Evolutionary conservation across 2,329 filamentous ascomycete genomes (phyloP).

Genomic region (Fusarium sp.): DNA sequence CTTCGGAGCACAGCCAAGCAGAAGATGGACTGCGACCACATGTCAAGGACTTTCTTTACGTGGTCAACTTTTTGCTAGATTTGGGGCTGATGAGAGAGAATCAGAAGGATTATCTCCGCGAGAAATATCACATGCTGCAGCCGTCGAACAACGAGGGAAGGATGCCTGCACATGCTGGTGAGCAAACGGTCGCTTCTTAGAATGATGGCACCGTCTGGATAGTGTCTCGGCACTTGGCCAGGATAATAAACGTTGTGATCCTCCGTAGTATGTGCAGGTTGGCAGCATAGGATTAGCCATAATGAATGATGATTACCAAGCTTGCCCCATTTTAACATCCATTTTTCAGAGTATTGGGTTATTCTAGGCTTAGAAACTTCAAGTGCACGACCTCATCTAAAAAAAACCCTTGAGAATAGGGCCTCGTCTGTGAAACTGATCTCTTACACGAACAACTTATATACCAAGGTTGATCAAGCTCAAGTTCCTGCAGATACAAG

Average conservation of each 20-base stretch:
- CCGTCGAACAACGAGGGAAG: constrained; percentile 39
- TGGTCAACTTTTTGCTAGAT: constrained; percentile 60
- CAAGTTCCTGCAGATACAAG: constrained; percentile 1
- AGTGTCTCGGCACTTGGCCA: constrained; percentile 1
- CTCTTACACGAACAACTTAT: background rate
- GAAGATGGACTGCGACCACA: constrained; percentile 57
- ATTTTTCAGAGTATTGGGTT: background rate
- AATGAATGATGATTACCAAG: constrained; percentile 14
- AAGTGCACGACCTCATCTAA: background rate
- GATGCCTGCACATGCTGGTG: constrained; percentile 8
- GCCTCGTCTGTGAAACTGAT: background rate
- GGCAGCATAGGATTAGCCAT: background rate
- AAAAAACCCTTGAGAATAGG: background rate
- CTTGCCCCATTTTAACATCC: background rate
- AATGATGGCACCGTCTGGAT: background rate
- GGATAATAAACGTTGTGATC: background rate
- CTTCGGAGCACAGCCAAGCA: constrained; percentile 50
- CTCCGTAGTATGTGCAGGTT: background rate
- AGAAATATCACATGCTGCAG: constrained; percentile 51
- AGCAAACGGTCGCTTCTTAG: constrained; percentile 18
- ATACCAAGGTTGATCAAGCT: background rate
- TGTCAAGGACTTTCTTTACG: constrained; percentile 63
- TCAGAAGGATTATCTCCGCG: constrained; percentile 53
- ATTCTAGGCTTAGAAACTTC: background rate
- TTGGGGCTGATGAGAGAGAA: constrained; percentile 59